These are phyloP conservation scores for Capsella rubella DNA, from an alignment of 441 rosid species.

Conservation along the genomic window DNA sequence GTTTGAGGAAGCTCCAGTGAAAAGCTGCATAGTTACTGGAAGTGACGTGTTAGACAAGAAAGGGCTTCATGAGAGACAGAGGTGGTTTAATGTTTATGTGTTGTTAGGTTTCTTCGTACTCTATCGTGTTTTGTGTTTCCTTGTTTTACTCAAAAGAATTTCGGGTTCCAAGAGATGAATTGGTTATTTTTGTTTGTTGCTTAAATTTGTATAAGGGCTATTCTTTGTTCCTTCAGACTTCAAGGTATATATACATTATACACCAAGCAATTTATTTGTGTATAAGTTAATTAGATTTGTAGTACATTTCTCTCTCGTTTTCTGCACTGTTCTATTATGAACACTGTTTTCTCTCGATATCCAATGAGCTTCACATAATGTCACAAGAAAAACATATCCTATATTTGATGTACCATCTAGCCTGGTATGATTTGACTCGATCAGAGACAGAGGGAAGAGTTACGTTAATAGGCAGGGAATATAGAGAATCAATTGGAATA, in stretches of 20 bases:
- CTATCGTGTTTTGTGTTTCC: slow-evolving; percentile 76
- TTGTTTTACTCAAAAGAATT: slow-evolving; percentile 73
- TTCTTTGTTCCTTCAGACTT: neutral
- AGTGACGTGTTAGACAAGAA: slow-evolving; percentile 65
- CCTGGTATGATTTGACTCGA: neutral
- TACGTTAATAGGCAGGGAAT: slow-evolving; percentile 12
- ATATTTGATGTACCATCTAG: neutral
- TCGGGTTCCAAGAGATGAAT: slow-evolving; percentile 66
- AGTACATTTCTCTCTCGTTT: neutral
- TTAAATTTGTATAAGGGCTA: slow-evolving; percentile 6
- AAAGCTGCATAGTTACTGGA: slow-evolving; percentile 72
- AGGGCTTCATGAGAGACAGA: slow-evolving; percentile 67
- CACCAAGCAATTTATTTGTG: slow-evolving; percentile 22
- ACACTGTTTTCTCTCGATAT: neutral
- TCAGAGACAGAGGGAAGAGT: neutral
- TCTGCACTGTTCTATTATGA: neutral
- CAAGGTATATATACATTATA: slow-evolving; percentile 4
- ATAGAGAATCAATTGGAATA: slow-evolving; percentile 22
- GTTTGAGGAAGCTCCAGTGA: slow-evolving; percentile 54
- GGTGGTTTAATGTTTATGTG: slow-evolving; percentile 74
- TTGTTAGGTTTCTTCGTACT: slow-evolving; percentile 81
- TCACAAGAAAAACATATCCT: slow-evolving; percentile 3
- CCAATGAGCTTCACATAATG: neutral
- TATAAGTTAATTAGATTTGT: neutral
- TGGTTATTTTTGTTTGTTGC: neutral